Evolutionary conservation across 1,284 basidiomycete species (phyloP), one percentile per base, ranked within the genome.

Genomic region (Leccinum variabile): DNA sequence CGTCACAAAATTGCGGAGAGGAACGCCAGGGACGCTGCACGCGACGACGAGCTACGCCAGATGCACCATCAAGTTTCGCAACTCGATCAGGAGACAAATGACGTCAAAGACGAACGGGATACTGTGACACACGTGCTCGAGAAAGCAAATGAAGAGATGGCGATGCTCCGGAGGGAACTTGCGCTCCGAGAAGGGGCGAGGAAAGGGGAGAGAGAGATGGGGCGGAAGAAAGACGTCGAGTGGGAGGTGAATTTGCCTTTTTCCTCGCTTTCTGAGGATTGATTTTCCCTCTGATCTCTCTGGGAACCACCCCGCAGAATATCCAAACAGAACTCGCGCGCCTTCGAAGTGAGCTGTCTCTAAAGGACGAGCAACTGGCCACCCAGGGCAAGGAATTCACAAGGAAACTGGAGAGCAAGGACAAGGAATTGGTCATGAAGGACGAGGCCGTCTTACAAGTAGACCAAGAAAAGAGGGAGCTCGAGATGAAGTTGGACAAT

Each of bases 11-110:
- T 83, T 68, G 76, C 86, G 75, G 90, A 90, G 68, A 79, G 89
- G 46, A 90, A 88, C 64, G 74, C 91, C 46, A 89, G 91, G 85
- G 90, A 92, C 67, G 89, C 89, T 67, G 90, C 90, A 1, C 89
- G 87, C 63, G 81, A 86, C 1, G 85, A 87, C 69, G 89, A 89
- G 1, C 68, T 92, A 63, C 78, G 84, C 32, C 83, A 84, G 77
- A 77, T 92, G 37, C 90, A 92, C 68, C 74, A 80, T 28, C 68
- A 66, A 30, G 67, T 70, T 16, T 52, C 50, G 50, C 50, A n/a
- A 30, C 50, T 52, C 50, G 25, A 52, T 16, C 50, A 30, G 28
- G 50, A 52, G 50, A 28, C 13, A 16, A 30, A n/a, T 16, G 50
- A 30, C 8, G 28, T 52, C 14, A 25, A n/a, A 52, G 50, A 25